A percentile compares a stretch with the other conserved stretches of the same genome.
Evolutionary conservation across 2,329 filamentous ascomycete species (phyloP).

Genomic region (Tolypocladium ovalisporum): DNA sequence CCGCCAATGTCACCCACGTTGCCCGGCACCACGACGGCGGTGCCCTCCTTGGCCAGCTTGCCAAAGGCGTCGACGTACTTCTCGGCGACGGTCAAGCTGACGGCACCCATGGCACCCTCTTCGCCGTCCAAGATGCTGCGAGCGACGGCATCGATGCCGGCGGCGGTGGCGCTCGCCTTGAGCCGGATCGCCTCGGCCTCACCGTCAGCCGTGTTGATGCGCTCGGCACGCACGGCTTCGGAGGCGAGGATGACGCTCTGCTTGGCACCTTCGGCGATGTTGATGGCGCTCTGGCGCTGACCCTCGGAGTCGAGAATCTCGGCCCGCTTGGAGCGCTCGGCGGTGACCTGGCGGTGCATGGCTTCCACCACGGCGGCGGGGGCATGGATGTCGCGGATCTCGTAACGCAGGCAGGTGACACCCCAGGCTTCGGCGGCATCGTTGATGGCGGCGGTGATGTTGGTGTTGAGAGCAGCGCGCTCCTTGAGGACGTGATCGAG

Average conservation of each 20-base stretch:
- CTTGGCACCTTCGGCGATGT: conserved; percentile 95
- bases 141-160: conserved; percentile 80
- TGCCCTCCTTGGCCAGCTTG: conserved; percentile 89
- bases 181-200: conserved; percentile 89
- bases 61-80: conserved; percentile 96
- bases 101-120: conserved; percentile 66
- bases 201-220: conserved; percentile 86
- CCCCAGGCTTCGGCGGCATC: conserved; percentile 96
- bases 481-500: conserved; percentile 98
- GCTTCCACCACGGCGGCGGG: conserved; percentile 87
- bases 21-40: conserved; percentile 87
- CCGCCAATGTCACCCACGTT: conserved; percentile 93
- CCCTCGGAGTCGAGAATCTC: conserved; percentile 97
- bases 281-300: conserved; percentile 94
- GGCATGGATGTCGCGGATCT: conserved; percentile 96
- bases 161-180: conserved; percentile 75
- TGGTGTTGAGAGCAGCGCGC: conserved; percentile 88
- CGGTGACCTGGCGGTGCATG: conserved; percentile 97
- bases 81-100: conserved; percentile 84
- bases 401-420: conserved; percentile 89
- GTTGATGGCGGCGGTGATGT: conserved; percentile 98
- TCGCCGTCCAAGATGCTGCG: conserved; percentile 62
- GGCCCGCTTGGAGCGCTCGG: conserved; percentile 91
- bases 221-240: conserved; percentile 78
- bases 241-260: conserved; percentile 94